phyloP scores from a whole-genome alignment of 371 early-diverging fungal genomes.

The Circinella umbellata region DNA sequence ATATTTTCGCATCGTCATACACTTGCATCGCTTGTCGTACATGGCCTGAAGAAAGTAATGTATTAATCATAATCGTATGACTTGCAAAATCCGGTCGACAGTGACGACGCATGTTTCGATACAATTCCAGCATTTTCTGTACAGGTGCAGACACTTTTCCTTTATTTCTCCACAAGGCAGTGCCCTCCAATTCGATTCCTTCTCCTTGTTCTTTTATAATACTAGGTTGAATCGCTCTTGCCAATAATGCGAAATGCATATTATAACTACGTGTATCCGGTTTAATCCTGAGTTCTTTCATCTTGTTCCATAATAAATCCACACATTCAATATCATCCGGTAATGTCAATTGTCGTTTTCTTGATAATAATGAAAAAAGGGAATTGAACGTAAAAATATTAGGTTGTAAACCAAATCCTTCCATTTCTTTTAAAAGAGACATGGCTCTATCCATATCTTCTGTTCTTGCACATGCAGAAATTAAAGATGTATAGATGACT shows the following conservation, averaged over 20 bases:
- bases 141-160: slow-evolving; percentile 25
- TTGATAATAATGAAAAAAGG: slow-evolving; percentile 31
- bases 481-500: slow-evolving; percentile 35
- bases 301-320: slow-evolving; percentile 28
- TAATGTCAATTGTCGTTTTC: slow-evolving; percentile 2
- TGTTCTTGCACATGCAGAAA: slow-evolving; percentile 26
- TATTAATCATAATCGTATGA: slow-evolving; percentile 44
- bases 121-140: slow-evolving; percentile 30
- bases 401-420: slow-evolving; percentile 26
- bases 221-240: slow-evolving; percentile 17
- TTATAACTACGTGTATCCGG: slow-evolving; percentile 51
- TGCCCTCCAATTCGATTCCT: slow-evolving; percentile 4
- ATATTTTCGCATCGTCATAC: slow-evolving; percentile 38
- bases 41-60: slow-evolving; percentile 26
- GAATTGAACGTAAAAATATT: slow-evolving; percentile 44
- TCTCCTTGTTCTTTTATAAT: background rate
- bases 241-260: slow-evolving; percentile 29
- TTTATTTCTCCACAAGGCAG: background rate
- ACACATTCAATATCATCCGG: slow-evolving; percentile 20
- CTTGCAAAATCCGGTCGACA: slow-evolving; percentile 43
- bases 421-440: slow-evolving; percentile 40
- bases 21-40: slow-evolving; percentile 38
- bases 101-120: slow-evolving; percentile 4
- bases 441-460: slow-evolving; percentile 32
- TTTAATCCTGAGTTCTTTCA: slow-evolving; percentile 23